A percentile compares a stretch with the other conserved stretches of the same genome.
These are phyloP conservation scores for Phycomyces nitens DNA, from an alignment of 192 early-diverging fungal species.

Conservation along the genomic window DNA sequence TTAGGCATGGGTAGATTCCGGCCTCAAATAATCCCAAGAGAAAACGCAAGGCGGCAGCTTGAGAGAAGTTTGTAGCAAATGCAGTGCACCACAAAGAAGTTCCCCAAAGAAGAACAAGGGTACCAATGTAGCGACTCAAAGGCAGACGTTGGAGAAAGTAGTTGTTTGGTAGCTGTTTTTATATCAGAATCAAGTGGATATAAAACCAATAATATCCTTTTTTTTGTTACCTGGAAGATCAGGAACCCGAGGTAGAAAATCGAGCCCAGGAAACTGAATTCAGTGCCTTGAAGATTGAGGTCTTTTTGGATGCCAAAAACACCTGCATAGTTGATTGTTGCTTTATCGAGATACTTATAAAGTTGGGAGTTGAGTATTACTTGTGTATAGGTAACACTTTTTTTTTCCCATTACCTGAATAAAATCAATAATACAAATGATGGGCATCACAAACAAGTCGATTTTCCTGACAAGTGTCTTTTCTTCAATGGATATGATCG, in stretches of 20 bases:
- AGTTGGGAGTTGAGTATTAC: neutral
- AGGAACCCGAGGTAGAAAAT: slow-evolving; percentile 6
- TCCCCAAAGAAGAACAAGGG: slow-evolving; percentile 27
- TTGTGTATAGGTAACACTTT: neutral
- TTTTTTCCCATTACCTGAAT: neutral
- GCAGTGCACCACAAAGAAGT: slow-evolving; percentile 10
- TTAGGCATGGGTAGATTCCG: slow-evolving; percentile 26
- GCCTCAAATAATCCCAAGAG: slow-evolving; percentile 31
- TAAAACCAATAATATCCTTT: neutral
- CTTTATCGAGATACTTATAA: slow-evolving; percentile 1
- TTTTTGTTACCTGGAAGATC: neutral
- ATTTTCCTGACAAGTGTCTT: neutral
- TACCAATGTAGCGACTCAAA: slow-evolving; percentile 11
- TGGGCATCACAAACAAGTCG: neutral
- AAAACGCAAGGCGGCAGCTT: slow-evolving; percentile 28
- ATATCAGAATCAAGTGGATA: neutral
- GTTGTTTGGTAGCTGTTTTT: slow-evolving; percentile 1
- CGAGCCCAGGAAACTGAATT: slow-evolving; percentile 2
- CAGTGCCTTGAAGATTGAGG: neutral
- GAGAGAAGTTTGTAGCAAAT: slow-evolving; percentile 22
- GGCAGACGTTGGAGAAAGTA: slow-evolving; percentile 1
- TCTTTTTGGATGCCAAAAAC: neutral
- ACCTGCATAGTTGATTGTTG: neutral
- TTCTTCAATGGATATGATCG: neutral
- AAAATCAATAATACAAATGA: slow-evolving; percentile 1